Percentiles rank a stretch among this genome's conserved stretches.
Conservation (phyloP, 2,329 filamentous ascomycete genomes). For the Gaeumannomyces tritici region DNA sequence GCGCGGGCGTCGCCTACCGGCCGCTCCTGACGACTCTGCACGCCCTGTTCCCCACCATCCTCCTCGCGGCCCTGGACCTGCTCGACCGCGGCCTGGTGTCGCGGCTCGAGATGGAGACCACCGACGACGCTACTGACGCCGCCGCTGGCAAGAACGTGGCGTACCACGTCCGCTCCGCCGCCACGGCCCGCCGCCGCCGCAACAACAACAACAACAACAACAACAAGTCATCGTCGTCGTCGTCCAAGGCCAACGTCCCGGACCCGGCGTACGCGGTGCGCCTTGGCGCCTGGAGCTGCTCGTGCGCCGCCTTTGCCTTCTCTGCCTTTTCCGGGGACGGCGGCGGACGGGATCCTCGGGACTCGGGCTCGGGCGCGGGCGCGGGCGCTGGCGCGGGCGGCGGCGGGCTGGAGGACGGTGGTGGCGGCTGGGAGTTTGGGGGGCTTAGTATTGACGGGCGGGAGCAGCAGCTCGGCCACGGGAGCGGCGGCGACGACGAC, state of each 20-base stretch:
- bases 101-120: constrained; percentile 29
- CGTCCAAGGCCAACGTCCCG: no score
- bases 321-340: constrained; percentile 50
- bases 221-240: constrained; percentile 5
- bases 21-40: constrained; percentile 70
- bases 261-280: constrained; percentile 56
- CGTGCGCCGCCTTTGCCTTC: constrained; percentile 76
- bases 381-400: constrained; percentile 10
- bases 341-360: constrained; percentile 4
- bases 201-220: neutral
- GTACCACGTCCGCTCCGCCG: constrained; percentile 57
- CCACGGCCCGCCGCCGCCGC: constrained; percentile 16
- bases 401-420: constrained; percentile 2
- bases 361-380: constrained; percentile 5
- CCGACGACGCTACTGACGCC: neutral
- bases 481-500: neutral
- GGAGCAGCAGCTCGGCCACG: neutral
- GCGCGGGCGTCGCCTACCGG: constrained; percentile 26
- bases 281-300: constrained; percentile 75
- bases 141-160: constrained; percentile 17
- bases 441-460: constrained; percentile 14
- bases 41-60: constrained; percentile 69
- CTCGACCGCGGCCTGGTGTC: constrained; percentile 69
- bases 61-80: constrained; percentile 80
- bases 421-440: constrained; percentile 18